Evolutionary conservation across 176 grass and related monocot species (phyloP).

Genomic region (Aegilops sharonensis): DNA sequence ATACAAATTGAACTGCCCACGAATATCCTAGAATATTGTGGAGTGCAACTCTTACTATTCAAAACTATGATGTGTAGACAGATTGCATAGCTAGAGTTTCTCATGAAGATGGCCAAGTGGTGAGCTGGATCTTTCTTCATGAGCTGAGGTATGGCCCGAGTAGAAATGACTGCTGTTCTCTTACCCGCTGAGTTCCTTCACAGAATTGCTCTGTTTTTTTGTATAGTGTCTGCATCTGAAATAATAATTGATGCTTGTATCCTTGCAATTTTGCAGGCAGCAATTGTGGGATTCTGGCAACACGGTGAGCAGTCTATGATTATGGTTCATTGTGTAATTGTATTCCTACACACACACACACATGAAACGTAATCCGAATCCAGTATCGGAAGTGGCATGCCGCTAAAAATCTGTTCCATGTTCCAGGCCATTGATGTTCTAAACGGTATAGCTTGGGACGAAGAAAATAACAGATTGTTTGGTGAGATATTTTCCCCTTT

Average conservation of each 20-base stretch:
- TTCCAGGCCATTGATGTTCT: conserved; percentile 79
- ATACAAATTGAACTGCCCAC: neutral
- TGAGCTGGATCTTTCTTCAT: conserved; percentile 88
- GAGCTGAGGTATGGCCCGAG: conserved; percentile 52
- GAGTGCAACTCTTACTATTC: conserved; percentile 31
- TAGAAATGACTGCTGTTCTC: neutral
- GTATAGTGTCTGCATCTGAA: neutral
- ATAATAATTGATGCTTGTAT: neutral
- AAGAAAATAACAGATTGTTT: conserved; percentile 67
- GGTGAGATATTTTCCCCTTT: conserved; percentile 33
- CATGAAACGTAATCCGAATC: neutral
- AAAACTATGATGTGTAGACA: conserved; percentile 59
- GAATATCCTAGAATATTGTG: neutral
- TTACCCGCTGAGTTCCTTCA: neutral
- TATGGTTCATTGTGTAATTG: neutral
- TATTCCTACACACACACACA: neutral
- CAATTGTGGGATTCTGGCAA: conserved; percentile 50
- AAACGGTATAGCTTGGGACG: conserved; percentile 96
- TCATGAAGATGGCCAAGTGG: conserved; percentile 63
- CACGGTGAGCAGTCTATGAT: conserved; percentile 28
- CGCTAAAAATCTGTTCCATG: conserved; percentile 5
- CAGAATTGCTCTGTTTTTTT: neutral
- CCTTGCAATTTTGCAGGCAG: conserved; percentile 41
- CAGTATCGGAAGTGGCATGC: neutral
- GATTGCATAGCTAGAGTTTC: conserved; percentile 98